These are phyloP conservation scores for Cystobasidium pallidum DNA, from an alignment of 1,284 basidiomycete genomes.

Conservation along the genomic window DNA sequence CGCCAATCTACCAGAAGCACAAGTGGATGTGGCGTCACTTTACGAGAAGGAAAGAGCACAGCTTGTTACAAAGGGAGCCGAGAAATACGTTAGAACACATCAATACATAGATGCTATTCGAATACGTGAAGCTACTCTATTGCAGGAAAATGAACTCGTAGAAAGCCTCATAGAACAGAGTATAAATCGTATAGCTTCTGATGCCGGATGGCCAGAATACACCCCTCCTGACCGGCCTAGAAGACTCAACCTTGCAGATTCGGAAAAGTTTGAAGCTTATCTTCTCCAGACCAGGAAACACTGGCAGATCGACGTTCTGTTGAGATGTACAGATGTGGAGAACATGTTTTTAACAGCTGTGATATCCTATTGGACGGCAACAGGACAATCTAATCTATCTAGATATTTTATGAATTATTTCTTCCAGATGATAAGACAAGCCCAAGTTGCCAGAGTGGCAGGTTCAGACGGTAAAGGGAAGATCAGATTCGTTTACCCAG, in stretches of 20 bases:
- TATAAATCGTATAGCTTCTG: constrained; percentile 3
- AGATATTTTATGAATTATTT: constrained; percentile 35
- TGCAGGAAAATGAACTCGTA: constrained; percentile 3
- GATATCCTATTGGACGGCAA: constrained; percentile 23
- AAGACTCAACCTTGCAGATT: neutral
- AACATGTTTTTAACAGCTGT: constrained; percentile 2
- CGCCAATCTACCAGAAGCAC: neutral
- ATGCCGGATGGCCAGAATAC: constrained; percentile 1
- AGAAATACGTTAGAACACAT: neutral
- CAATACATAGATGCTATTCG: constrained; percentile 12
- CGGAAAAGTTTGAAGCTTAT: neutral
- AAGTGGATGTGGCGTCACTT: neutral
- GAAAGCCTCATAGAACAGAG: neutral
- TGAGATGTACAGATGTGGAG: constrained; percentile 15
- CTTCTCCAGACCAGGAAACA: neutral
- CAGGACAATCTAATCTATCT: neutral
- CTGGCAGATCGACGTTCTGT: constrained; percentile 18
- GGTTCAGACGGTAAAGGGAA: neutral
- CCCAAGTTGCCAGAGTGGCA: neutral
- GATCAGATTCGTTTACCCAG: constrained; percentile 1
- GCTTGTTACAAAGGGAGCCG: neutral
- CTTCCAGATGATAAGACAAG: constrained; percentile 5
- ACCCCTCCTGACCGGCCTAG: neutral
- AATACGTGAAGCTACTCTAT: constrained; percentile 6
- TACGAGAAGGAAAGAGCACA: neutral